Percentiles rank a stretch among this genome's conserved stretches.
Conservation (phyloP, 225 moss, liverwort and hornwort genomes). For the Marchantia polymorpha region DNA sequence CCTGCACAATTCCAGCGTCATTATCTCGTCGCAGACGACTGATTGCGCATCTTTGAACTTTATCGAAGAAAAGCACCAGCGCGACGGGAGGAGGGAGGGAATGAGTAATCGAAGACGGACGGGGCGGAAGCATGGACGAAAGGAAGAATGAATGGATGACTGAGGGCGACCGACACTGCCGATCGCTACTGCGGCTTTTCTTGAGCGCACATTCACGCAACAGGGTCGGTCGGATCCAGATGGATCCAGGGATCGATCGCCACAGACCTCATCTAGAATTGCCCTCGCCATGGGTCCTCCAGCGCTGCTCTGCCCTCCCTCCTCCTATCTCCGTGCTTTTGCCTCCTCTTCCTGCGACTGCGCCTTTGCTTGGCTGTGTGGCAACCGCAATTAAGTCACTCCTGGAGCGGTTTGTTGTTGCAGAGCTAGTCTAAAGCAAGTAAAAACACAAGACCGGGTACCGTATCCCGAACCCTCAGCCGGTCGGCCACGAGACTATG, state of each 20-base stretch:
- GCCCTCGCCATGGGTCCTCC: neutral
- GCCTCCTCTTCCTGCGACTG: too few species aligned
- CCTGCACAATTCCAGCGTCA: constrained; percentile 31
- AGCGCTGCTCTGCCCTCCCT: neutral
- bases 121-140: neutral
- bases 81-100: neutral
- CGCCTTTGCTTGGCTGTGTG: too few species aligned
- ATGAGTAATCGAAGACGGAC: neutral
- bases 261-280: constrained; percentile 12
- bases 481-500: too few species aligned
- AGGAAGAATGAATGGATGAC: too few species aligned
- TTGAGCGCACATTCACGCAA: neutral
- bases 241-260: neutral
- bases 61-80: neutral
- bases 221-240: neutral
- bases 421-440: too few species aligned
- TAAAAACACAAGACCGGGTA: too few species aligned
- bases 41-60: neutral
- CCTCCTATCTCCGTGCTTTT: too few species aligned
- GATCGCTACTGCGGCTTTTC: neutral
- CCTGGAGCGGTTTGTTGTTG: too few species aligned
- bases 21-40: neutral
- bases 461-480: too few species aligned
- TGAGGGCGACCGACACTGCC: neutral
- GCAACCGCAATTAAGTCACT: too few species aligned